phyloP scores from a whole-genome alignment of 345 rosid genomes.

The Populus alba region DNA sequence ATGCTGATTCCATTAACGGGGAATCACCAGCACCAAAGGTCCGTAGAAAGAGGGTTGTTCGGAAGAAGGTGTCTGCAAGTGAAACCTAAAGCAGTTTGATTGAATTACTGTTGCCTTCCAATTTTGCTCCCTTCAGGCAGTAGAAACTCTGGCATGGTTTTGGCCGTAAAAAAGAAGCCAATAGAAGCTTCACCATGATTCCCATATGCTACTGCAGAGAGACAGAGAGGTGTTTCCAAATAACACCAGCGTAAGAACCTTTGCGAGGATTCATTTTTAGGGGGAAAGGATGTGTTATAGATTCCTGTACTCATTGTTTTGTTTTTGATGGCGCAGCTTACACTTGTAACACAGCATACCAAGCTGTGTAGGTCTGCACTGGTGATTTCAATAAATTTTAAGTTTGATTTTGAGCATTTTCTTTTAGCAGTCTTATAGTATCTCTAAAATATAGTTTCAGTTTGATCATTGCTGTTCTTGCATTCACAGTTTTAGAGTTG shows the following conservation, averaged over 20 bases:
- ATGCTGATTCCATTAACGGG: slow-evolving; percentile 27
- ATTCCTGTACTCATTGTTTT: too few relatives aligned
- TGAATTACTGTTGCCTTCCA: slow-evolving; percentile 5
- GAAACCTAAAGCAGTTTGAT: slow-evolving; percentile 23
- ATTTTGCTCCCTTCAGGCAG: slow-evolving; percentile 25
- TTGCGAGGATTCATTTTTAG: too few relatives aligned
- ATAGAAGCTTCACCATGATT: neutral
- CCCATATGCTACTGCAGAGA: neutral
- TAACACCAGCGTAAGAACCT: neutral
- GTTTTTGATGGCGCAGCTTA: too few relatives aligned
- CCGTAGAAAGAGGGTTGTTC: slow-evolving; percentile 71
- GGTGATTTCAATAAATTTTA: too few relatives aligned
- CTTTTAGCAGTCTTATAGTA: too few relatives aligned
- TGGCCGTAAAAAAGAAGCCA: neutral
- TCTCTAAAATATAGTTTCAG: too few relatives aligned
- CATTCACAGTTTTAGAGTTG: too few relatives aligned
- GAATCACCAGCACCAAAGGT: slow-evolving; percentile 58
- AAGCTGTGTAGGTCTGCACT: too few relatives aligned
- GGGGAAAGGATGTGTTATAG: too few relatives aligned
- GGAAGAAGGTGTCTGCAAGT: slow-evolving; percentile 67
- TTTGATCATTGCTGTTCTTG: too few relatives aligned
- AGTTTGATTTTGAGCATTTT: too few relatives aligned
- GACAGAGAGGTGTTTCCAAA: neutral
- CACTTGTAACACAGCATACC: too few relatives aligned
- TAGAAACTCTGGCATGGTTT: neutral